Percentiles rank a stretch among this genome's conserved stretches.
These are phyloP conservation scores for Pseudogymnoascus sp. DNA, from an alignment of 2,329 filamentous ascomycete species.

Conservation along the genomic window DNA sequence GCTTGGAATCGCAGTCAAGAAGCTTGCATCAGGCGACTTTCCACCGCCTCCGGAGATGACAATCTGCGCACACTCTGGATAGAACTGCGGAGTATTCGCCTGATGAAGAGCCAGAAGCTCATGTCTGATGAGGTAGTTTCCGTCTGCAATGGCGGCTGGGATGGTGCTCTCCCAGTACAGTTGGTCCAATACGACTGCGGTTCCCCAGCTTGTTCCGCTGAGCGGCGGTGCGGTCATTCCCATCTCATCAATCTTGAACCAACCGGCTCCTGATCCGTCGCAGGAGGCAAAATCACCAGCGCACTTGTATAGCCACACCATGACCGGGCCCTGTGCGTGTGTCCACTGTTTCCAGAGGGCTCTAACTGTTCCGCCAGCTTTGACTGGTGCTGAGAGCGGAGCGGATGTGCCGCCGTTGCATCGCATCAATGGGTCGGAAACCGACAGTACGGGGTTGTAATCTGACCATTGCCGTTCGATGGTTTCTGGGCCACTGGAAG, in stretches of 20 bases:
- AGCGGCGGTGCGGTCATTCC: constrained; percentile 40
- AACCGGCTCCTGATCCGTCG: constrained; percentile 44
- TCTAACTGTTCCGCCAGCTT: constrained; percentile 41
- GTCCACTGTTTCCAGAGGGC: constrained; percentile 52
- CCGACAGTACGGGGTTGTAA: constrained; percentile 47
- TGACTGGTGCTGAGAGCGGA: constrained; percentile 37
- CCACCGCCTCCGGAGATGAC: constrained; percentile 42
- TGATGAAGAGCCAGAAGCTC: constrained; percentile 51
- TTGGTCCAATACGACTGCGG: constrained; percentile 38
- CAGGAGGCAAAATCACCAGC: constrained; percentile 40
- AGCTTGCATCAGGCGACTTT: constrained; percentile 30
- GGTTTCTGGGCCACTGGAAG: constrained; percentile 40
- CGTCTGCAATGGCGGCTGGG: constrained; percentile 41
- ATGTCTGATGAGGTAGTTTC: constrained; percentile 50
- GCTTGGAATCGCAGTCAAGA: constrained; percentile 21
- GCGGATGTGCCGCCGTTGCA: constrained; percentile 49
- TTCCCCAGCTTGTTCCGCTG: constrained; percentile 42
- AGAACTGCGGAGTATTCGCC: constrained; percentile 45
- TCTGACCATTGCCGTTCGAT: constrained; percentile 52
- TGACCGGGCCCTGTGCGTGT: constrained; percentile 50
- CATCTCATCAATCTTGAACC: constrained; percentile 54
- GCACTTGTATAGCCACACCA: constrained; percentile 52
- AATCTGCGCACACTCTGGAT: constrained; percentile 50
- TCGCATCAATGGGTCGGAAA: constrained; percentile 43
- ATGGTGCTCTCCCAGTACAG: constrained; percentile 45